Conservation (phyloP, 1,139 yeast species). For the Hyphopichia buzzinii region DNA sequence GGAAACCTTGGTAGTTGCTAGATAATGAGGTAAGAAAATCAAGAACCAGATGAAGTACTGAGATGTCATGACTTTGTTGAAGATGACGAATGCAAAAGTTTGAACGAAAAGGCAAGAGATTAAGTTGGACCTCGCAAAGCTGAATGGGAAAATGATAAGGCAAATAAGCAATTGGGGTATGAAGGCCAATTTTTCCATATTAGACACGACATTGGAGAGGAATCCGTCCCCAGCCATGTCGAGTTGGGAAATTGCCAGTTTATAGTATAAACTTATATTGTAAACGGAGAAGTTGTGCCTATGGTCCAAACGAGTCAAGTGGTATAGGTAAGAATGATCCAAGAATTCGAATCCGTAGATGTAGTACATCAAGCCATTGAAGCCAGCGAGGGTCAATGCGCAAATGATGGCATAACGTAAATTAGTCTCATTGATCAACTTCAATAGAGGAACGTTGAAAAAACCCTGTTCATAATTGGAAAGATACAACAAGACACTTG, state of each 20-base stretch:
- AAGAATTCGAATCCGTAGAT: conserved; percentile 74
- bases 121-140: conserved; percentile 51
- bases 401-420: conserved; percentile 43
- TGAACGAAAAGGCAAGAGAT: conserved; percentile 77
- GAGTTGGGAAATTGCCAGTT: conserved; percentile 39
- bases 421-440: conserved; percentile 44
- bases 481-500: conserved; percentile 44
- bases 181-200: conserved; percentile 60
- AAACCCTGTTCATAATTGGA: conserved; percentile 20
- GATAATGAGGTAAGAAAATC: conserved; percentile 73
- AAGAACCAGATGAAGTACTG: conserved; percentile 93
- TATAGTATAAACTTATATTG: conserved; percentile 70
- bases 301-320: conserved; percentile 80
- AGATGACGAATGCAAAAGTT: conserved; percentile 85
- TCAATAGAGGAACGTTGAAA: conserved; percentile 26
- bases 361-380: conserved; percentile 60
- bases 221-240: conserved; percentile 3
- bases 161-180: conserved; percentile 75
- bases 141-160: conserved; percentile 58
- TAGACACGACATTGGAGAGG: conserved; percentile 6
- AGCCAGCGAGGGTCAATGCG: conserved; percentile 37
- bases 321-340: conserved; percentile 80
- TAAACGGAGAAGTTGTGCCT: conserved; percentile 92
- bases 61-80: conserved; percentile 92
- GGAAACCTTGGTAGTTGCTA: conserved; percentile 44